phyloP scores from a whole-genome alignment of 2,329 filamentous ascomycete genomes.

The Aspergillus sp. region DNA sequence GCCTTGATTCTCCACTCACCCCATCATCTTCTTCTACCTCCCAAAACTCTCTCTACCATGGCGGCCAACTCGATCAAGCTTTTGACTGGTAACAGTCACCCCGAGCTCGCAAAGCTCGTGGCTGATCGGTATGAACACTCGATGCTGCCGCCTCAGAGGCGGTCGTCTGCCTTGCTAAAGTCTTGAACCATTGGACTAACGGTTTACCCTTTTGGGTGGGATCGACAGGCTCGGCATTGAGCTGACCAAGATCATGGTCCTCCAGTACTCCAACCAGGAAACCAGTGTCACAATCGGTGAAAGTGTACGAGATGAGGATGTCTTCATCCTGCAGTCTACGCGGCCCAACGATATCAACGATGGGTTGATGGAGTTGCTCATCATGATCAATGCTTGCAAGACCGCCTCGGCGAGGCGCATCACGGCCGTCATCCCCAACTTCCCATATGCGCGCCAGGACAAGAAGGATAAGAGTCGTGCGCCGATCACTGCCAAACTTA shows the following conservation, averaged over 20 bases:
- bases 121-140: conserved; percentile 58
- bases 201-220: conserved; percentile 12
- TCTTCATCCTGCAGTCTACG: conserved; percentile 95
- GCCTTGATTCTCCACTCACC: conserved; percentile 5
- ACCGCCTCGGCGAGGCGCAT: conserved; percentile 83
- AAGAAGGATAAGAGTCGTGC: conserved; percentile 96
- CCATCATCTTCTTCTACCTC: conserved; percentile 2
- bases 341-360: conserved; percentile 96
- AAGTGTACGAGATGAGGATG: conserved; percentile 93
- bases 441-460: conserved; percentile 93
- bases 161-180: background rate
- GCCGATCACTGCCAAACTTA: conserved; percentile 93
- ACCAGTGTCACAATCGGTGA: conserved; percentile 83
- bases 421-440: conserved; percentile 93
- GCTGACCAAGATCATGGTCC: conserved; percentile 66
- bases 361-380: conserved; percentile 94
- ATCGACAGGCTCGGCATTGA: conserved; percentile 61
- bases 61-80: conserved; percentile 73
- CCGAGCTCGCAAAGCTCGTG: conserved; percentile 68
- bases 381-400: conserved; percentile 96
- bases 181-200: background rate
- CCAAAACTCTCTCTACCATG: conserved; percentile 46
- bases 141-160: background rate
- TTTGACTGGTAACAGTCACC: conserved; percentile 73
- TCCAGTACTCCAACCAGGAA: conserved; percentile 66